These are phyloP conservation scores for Trypanosoma rangeli DNA, from an alignment of 208 protist genomes.

Conservation along the genomic window DNA sequence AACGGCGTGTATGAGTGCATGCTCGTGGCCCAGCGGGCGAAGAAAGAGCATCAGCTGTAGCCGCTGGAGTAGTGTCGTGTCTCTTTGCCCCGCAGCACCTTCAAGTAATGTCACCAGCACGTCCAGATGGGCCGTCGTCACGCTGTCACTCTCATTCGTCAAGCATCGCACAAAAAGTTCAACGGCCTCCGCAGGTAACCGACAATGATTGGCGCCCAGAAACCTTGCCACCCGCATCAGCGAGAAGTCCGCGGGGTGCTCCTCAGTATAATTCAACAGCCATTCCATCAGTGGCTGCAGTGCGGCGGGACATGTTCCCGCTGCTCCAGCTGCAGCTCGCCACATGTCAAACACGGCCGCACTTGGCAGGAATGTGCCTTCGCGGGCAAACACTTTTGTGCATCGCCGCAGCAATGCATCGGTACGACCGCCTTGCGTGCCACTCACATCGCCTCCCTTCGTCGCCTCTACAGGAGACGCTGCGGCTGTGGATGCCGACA, in stretches of 20 bases:
- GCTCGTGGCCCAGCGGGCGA: slow-evolving; percentile 50
- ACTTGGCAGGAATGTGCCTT: background rate
- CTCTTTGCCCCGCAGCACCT: slow-evolving; percentile 24
- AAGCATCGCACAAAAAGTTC: slow-evolving; percentile 60
- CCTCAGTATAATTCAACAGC: slow-evolving; percentile 19
- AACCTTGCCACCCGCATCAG: slow-evolving; percentile 23
- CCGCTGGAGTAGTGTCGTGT: slow-evolving; percentile 41
- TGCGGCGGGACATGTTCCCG: background rate
- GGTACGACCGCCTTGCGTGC: background rate
- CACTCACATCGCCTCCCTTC: background rate
- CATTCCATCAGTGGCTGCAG: slow-evolving; percentile 13
- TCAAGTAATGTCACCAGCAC: slow-evolving; percentile 44
- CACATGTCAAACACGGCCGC: slow-evolving; percentile 26
- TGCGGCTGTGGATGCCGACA: background rate
- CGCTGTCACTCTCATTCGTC: slow-evolving; percentile 23
- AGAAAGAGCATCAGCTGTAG: slow-evolving; percentile 60
- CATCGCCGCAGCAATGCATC: slow-evolving; percentile 21
- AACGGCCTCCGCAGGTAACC: slow-evolving; percentile 54
- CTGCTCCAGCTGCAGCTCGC: slow-evolving; percentile 3
- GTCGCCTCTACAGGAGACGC: background rate
- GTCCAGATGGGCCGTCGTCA: slow-evolving; percentile 25
- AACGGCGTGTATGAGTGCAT: slow-evolving; percentile 32
- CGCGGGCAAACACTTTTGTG: slow-evolving; percentile 4
- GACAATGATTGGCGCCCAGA: slow-evolving; percentile 2
- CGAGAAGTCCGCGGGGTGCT: slow-evolving; percentile 20